Evolutionary conservation across 805 yeast species (phyloP).

Genomic region (Zygoascus ofunaensis): DNA sequence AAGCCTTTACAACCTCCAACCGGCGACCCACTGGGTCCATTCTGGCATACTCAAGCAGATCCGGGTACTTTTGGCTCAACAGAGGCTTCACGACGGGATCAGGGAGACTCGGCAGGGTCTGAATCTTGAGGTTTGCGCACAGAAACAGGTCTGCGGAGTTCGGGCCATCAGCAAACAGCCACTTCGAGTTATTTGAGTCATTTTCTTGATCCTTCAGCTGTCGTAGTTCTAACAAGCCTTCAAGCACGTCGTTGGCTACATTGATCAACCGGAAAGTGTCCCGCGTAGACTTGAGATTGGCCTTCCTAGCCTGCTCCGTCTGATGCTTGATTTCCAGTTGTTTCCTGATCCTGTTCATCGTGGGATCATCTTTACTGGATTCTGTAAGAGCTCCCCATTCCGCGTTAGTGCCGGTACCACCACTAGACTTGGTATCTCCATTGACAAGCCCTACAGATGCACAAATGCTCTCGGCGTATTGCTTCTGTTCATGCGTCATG

Average conservation of each 20-base stretch:
- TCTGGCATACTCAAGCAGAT: too few species aligned
- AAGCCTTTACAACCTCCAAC: too few species aligned
- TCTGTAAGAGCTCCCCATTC: slow-evolving; percentile 4
- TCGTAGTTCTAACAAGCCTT: neutral
- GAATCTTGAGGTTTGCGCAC: slow-evolving; percentile 14
- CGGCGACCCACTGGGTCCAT: too few species aligned
- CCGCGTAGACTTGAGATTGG: slow-evolving; percentile 11
- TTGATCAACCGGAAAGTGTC: slow-evolving; percentile 9
- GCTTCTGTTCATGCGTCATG: slow-evolving; percentile 21
- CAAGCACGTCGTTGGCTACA: slow-evolving; percentile 8
- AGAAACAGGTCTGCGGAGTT: slow-evolving; percentile 15
- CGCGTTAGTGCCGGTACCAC: too few species aligned
- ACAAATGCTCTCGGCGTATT: slow-evolving; percentile 17
- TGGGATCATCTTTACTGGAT: slow-evolving; percentile 6
- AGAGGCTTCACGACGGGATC: slow-evolving; percentile 11
- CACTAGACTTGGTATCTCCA: too few species aligned
- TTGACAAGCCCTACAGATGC: slow-evolving; percentile 8
- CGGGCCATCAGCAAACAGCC: neutral
- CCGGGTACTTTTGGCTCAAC: slow-evolving; percentile 12
- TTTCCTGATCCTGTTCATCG: slow-evolving; percentile 20
- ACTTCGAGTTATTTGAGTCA: neutral
- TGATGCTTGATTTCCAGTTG: slow-evolving; percentile 11
- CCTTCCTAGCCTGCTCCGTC: neutral
- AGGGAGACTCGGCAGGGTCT: slow-evolving; percentile 10
- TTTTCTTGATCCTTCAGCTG: neutral